Evolutionary conservation across 2,329 filamentous ascomycete genomes (phyloP), one percentile per base, ranked within the genome.

Genomic region (Penicillium griseofulvum): DNA sequence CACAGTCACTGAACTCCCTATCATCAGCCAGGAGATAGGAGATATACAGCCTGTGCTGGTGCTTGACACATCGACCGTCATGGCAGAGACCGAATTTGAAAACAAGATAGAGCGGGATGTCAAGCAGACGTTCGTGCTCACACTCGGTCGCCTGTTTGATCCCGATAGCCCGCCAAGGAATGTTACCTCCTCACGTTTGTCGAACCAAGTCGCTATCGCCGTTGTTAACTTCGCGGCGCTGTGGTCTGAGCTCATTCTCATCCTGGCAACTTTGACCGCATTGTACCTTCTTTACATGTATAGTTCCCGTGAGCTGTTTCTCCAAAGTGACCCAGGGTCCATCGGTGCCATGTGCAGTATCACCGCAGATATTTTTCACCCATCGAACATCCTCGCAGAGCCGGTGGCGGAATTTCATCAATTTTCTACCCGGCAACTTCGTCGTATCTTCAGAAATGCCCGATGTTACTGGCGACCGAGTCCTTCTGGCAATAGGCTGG

Each of bases 341-440:
- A 70, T 72, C 29, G 66, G 66, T 16, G 67, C 69, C 41, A 71
- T 71, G 68, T 73, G 69, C 38, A 71, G 68, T 57, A 69, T 72
- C 43, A 58, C 67, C 2, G 66, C 68, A 2, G 68, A 72, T 42
- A 47, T 72, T 0, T 66, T 72, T 22, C 64, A 65, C 24, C 59
- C 65, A 3, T 56, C 58, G 26, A 71, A 70, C 42, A 54, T 72
- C 14, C 60, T 72, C 2, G 59, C 60, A 8, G 50, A 69, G 42
- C 62, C 68, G 4, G 57, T 60, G 3, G 57, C 49, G 16, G 70
- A 70, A 4, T 65, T 70, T 11, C 68, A 72, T 54, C 67, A 71
- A 46, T 71, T 67, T 29, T 72, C 70, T 3, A 72, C 70, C 0
- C 65, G 68, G 1, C 68, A 70, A 33, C 55, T 72, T 28, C 68